Conservation (phyloP, 345 rosid genomes). For the Garcia nutans region DNA sequence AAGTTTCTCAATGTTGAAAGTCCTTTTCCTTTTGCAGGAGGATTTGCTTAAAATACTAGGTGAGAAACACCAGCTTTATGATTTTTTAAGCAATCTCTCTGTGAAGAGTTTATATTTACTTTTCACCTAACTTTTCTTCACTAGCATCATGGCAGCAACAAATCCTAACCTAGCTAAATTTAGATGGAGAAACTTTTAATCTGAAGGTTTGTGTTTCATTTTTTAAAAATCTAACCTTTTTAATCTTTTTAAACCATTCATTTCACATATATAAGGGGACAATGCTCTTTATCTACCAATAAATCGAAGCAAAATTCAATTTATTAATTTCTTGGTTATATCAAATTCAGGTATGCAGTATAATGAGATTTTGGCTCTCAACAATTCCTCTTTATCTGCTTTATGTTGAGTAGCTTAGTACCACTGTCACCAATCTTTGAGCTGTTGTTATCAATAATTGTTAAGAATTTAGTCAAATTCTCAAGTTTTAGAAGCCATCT, state of each 20-base stretch:
- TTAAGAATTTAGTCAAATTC: too few relatives aligned
- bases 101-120: constrained; percentile 83
- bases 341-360: neutral
- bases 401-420: neutral
- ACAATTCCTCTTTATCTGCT: neutral
- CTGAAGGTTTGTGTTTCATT: constrained; percentile 53
- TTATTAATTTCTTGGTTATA: neutral
- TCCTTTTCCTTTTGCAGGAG: constrained; percentile 53
- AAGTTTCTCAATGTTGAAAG: neutral
- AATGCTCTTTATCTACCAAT: neutral
- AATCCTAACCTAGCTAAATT: constrained; percentile 56
- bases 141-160: constrained; percentile 72
- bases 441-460: neutral
- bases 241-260: neutral
- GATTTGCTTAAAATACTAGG: constrained; percentile 88
- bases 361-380: too few relatives aligned
- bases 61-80: constrained; percentile 81
- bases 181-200: constrained; percentile 54
- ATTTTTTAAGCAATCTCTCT: constrained; percentile 73
- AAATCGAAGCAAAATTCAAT: neutral
- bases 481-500: too few relatives aligned
- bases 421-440: neutral
- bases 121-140: constrained; percentile 68
- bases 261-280: neutral
- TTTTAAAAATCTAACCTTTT: constrained; percentile 2